A percentile compares a stretch with the other conserved stretches of the same genome.
These are phyloP conservation scores for Pistacia integerrima DNA, from an alignment of 345 rosid species.

Conservation along the genomic window DNA sequence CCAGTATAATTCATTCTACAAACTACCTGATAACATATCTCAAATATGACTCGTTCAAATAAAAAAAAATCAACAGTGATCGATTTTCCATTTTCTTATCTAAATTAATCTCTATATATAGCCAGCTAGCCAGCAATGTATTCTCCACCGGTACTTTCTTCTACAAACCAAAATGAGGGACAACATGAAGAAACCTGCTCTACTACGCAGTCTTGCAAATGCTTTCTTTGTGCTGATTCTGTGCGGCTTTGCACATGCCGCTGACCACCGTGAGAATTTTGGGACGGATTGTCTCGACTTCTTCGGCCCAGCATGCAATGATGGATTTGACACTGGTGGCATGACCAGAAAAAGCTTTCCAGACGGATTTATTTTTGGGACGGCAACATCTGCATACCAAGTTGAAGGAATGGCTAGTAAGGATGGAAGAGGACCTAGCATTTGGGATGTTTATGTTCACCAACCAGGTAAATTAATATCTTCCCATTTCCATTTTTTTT, in stretches of 20 bases:
- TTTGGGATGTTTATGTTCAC: slow-evolving; percentile 59
- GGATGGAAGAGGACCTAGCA: slow-evolving; percentile 66
- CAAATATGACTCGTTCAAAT: no score
- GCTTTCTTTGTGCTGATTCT: not conserved
- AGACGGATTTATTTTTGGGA: slow-evolving; percentile 48
- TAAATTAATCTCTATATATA: no score
- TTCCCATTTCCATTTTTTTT: not conserved
- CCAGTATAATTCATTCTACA: no score
- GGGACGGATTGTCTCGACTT: not conserved
- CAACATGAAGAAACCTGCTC: not conserved
- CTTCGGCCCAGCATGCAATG: not conserved
- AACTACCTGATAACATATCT: no score
- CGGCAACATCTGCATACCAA: slow-evolving; percentile 58
- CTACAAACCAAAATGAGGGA: no score
- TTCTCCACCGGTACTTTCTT: no score
- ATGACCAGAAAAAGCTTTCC: slow-evolving; percentile 47
- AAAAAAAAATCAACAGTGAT: no score
- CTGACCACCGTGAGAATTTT: not conserved
- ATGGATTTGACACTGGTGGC: slow-evolving; percentile 43
- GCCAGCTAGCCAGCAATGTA: no score
- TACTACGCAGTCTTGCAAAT: not conserved
- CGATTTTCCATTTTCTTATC: no score
- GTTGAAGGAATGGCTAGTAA: slow-evolving; percentile 64
- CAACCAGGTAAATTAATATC: slow-evolving; percentile 37
- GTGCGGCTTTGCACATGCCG: not conserved